These are phyloP conservation scores for Mesembryanthemum crystallinum DNA, from an alignment of 148 eudicot genomes.

Conservation along the genomic window DNA sequence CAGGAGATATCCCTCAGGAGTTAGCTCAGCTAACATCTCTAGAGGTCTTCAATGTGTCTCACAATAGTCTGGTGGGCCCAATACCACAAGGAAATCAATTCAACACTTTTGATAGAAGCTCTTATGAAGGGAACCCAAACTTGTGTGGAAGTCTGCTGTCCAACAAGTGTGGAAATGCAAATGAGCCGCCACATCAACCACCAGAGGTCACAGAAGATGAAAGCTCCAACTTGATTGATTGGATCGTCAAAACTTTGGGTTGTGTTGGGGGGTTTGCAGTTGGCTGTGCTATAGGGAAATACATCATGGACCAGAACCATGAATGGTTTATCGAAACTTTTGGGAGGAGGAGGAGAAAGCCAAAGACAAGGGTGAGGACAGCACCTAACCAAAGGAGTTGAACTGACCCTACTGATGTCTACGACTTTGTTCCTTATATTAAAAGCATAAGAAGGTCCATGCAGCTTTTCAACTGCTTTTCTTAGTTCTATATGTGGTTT, in stretches of 20 bases:
- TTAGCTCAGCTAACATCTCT: constrained; percentile 31
- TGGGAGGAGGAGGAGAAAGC: no score
- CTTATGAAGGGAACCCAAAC: constrained; percentile 33
- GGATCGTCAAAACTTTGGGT: constrained; percentile 32
- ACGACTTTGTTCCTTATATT: no score
- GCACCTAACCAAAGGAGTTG: neutral
- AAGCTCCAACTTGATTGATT: constrained; percentile 15
- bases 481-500: no score
- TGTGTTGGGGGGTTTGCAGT: constrained; percentile 20
- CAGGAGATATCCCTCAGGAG: constrained; percentile 37
- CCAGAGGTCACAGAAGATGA: neutral
- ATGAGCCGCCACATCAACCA: neutral
- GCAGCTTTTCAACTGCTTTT: no score
- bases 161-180: constrained; percentile 10
- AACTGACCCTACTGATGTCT: no score
- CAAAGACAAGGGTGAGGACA: no score
- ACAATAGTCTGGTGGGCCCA: constrained; percentile 38
- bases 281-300: constrained; percentile 29
- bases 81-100: constrained; percentile 38
- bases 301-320: constrained; percentile 23
- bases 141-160: constrained; percentile 38
- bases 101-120: constrained; percentile 31
- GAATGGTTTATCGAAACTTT: no score
- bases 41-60: constrained; percentile 32
- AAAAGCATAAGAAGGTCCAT: no score